These are phyloP conservation scores for Penicillium waksmanii DNA, from an alignment of 495 filamentous ascomycete species.

Conservation along the genomic window DNA sequence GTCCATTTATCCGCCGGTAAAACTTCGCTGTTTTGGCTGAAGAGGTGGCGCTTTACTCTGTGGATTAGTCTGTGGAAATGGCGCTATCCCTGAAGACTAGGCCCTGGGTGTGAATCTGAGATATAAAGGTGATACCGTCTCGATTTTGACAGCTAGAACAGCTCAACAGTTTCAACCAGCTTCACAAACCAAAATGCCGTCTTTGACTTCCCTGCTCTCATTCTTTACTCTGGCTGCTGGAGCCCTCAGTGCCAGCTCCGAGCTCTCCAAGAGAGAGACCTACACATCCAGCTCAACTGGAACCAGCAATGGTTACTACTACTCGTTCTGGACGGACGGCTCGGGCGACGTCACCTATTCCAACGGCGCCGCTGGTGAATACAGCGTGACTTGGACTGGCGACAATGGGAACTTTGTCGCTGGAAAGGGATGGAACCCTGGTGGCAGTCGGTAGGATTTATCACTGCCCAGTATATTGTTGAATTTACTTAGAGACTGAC, in stretches of 20 bases:
- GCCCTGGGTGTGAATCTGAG: neutral
- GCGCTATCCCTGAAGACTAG: constrained; percentile 2
- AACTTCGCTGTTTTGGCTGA: constrained; percentile 6
- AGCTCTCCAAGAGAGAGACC: neutral
- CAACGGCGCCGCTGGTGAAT: constrained; percentile 59
- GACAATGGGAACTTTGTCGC: constrained; percentile 61
- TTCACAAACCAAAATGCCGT: neutral
- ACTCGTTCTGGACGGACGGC: constrained; percentile 65
- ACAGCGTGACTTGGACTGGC: constrained; percentile 55
- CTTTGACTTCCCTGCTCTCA: constrained; percentile 3
- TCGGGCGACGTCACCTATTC: constrained; percentile 56
- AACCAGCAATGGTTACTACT: constrained; percentile 62
- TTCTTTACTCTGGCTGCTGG: constrained; percentile 1
- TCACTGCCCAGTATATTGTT: too few species aligned
- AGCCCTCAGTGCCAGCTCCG: neutral
- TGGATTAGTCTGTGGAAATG: neutral
- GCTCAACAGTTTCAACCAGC: neutral
- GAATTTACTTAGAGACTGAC: neutral
- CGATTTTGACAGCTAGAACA: neutral
- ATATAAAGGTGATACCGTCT: constrained; percentile 2
- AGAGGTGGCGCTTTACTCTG: neutral
- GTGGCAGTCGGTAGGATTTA: constrained; percentile 43
- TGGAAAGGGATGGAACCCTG: constrained; percentile 66
- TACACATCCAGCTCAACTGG: constrained; percentile 41
- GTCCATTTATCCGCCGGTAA: constrained; percentile 6